Base-by-base conservation (phyloP, 805 yeast species). In the Sugiyamaella americana region DNA sequence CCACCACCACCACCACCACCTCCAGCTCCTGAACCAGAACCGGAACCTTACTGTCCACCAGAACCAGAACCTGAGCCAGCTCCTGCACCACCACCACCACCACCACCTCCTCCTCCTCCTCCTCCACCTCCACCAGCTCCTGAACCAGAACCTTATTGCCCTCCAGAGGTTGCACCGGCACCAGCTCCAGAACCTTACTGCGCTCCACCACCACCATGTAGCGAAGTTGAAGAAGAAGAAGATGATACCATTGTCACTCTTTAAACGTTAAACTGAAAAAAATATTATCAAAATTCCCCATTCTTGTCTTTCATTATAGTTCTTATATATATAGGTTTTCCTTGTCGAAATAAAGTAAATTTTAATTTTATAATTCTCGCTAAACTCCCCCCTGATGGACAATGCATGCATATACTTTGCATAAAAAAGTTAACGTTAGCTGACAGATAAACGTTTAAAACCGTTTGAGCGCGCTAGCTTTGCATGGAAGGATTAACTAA, bases 1-100 rank as follows among this genome's bases (percentile, higher is more conserved):
- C n/a, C 47, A 40, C 48, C 48, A 16, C 38, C 43, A 24, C 40
- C 49, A n/a, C 37, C 49, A 22, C 37, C 48, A 13, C 17, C 20
- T 17, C 29, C 46, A n/a, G 8, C 37, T 17, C 11, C 24, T 4
- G 30, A 44, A 11, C 32, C 32, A 26, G 32, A 8, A 26, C 32
- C 32, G 13, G 32, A 8, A 8, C 32, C 32, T 26, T 8, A 8
- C 32, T 26, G 13, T 26, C 32, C 32, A n/a, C n/a, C n/a, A n/a
- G n/a, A n/a, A n/a, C n/a, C n/a, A 26, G 32, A 8, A 26, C 32
- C 32, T 13, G 32, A 8, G 13, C 32, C 32, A 8, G 32, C 32
- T 26, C 32, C 32, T 26, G 32, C n/a, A n/a, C 47, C 47, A 2
- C 44, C 44, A 4, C 47, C 47, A 23, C 44, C 44, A 3, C 47